Evolutionary conservation across 75 land plant genomes (phyloP).

Genomic region (Isoetes taiwanensis): DNA sequence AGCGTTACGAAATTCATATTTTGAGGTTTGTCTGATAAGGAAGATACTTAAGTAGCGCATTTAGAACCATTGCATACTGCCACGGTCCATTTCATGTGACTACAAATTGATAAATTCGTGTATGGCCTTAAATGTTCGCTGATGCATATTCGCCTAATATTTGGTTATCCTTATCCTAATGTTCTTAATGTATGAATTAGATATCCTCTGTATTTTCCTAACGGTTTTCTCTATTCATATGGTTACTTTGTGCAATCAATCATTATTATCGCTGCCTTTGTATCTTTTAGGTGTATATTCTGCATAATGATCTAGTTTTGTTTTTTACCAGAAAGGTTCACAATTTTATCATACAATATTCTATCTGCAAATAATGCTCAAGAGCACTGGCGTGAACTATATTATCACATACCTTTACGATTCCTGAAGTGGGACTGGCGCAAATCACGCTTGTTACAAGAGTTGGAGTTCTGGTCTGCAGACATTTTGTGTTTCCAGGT

Average conservation of each 20-base stretch:
- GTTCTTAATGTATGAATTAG: not conserved
- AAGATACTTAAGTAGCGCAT: no score
- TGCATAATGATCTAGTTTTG: no score
- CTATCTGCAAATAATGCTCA: constrained; percentile 74
- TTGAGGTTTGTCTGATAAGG: no score
- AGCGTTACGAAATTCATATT: not conserved
- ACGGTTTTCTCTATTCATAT: no score
- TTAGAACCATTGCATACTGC: no score
- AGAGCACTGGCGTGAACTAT: constrained; percentile 46
- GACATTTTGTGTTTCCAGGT: constrained; percentile 97
- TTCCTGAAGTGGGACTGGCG: constrained; percentile 76
- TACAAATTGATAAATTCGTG: no score
- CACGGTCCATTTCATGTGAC: no score
- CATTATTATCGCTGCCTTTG: no score
- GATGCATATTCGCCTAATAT: no score
- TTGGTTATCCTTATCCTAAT: not conserved
- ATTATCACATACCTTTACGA: constrained; percentile 57
- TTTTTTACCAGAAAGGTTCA: constrained; percentile 50
- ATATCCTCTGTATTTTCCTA: not conserved
- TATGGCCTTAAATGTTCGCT: no score
- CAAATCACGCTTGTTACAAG: constrained; percentile 46
- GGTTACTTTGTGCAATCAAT: no score
- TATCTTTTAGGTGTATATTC: no score
- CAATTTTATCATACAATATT: constrained; percentile 74
- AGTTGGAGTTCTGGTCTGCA: constrained; percentile 83